A percentile compares a stretch with the other conserved stretches of the same genome.
These are phyloP conservation scores for Phytopythium cucurbitacearum DNA, from an alignment of 352 stramenopile genomes.

Conservation along the genomic window DNA sequence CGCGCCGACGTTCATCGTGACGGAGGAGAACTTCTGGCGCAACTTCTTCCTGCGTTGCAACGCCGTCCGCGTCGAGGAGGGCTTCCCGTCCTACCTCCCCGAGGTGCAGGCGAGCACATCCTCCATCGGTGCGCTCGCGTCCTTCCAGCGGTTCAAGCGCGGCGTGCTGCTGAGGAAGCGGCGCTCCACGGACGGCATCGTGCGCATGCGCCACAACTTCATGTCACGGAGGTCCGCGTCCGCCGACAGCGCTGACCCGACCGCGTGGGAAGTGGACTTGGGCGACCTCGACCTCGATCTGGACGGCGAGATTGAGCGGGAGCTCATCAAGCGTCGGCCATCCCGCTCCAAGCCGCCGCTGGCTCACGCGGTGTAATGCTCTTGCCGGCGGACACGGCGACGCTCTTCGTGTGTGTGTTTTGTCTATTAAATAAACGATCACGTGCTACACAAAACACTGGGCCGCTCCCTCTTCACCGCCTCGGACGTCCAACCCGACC, in stretches of 20 bases:
- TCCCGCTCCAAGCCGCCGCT: slow-evolving; percentile 23
- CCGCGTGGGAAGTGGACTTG: slow-evolving; percentile 25
- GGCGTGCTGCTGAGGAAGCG: slow-evolving; percentile 45
- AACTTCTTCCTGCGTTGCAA: slow-evolving; percentile 77
- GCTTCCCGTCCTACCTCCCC: slow-evolving; percentile 43
- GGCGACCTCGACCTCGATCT: slow-evolving; percentile 62
- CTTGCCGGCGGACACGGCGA: background rate
- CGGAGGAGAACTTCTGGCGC: slow-evolving; percentile 59
- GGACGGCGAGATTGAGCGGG: slow-evolving; percentile 69
- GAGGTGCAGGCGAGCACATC: slow-evolving; percentile 31
- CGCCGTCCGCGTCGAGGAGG: slow-evolving; percentile 27
- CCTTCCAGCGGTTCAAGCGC: slow-evolving; percentile 48
- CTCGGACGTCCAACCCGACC: no score
- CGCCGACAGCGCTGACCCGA: slow-evolving; percentile 24
- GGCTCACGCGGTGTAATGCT: background rate
- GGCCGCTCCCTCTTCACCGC: no score
- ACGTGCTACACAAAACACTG: background rate
- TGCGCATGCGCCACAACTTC: slow-evolving; percentile 31
- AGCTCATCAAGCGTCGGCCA: slow-evolving; percentile 49
- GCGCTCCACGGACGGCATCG: slow-evolving; percentile 23
- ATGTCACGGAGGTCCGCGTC: slow-evolving; percentile 16
- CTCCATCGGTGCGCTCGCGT: slow-evolving; percentile 20
- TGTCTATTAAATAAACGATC: slow-evolving; percentile 14
- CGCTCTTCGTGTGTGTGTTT: slow-evolving; percentile 1
- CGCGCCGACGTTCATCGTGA: slow-evolving; percentile 26